Percentiles rank a stretch among this genome's conserved stretches.
Conservation (phyloP, 2,329 filamentous ascomycete genomes). For the Trichoderma sp. region DNA sequence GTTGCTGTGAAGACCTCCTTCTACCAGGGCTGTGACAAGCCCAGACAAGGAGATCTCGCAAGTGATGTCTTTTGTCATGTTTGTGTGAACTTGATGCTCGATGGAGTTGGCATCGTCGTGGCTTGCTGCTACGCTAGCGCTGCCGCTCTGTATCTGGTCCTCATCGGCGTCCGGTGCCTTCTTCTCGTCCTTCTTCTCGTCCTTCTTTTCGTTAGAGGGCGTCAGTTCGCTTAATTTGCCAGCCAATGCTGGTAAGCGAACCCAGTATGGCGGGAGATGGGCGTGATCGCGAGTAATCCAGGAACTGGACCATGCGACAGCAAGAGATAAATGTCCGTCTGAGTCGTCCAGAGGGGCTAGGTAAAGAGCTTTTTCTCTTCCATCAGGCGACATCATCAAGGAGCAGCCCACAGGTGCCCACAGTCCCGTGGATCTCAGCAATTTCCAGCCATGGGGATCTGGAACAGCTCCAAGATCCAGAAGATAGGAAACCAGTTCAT, state of each 20-base stretch:
- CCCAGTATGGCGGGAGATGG: slow-evolving; percentile 60
- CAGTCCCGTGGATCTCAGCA: slow-evolving; percentile 54
- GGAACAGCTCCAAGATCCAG: slow-evolving; percentile 62
- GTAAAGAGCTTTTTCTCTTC: slow-evolving; percentile 47
- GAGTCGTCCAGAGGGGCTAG: slow-evolving; percentile 57
- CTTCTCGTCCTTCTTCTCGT: neutral
- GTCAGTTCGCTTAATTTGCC: neutral
- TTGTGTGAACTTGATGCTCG: slow-evolving; percentile 30
- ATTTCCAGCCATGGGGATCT: slow-evolving; percentile 55
- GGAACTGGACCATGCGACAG: slow-evolving; percentile 52
- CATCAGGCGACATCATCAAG: slow-evolving; percentile 53
- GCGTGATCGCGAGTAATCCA: slow-evolving; percentile 53
- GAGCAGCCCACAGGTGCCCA: slow-evolving; percentile 60
- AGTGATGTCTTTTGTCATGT: slow-evolving; percentile 35
- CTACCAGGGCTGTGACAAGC: slow-evolving; percentile 44
- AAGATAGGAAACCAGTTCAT: slow-evolving; percentile 59
- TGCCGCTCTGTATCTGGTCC: neutral
- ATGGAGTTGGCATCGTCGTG: slow-evolving; percentile 35
- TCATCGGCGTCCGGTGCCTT: slow-evolving; percentile 13
- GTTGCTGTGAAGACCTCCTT: slow-evolving; percentile 32
- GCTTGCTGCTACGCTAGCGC: neutral
- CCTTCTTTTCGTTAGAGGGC: neutral
- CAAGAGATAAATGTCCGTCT: slow-evolving; percentile 57
- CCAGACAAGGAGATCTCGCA: slow-evolving; percentile 51
- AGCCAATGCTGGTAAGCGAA: slow-evolving; percentile 42